Conservation (phyloP, 306 rosid genomes). For the Crataegus laevigata region DNA sequence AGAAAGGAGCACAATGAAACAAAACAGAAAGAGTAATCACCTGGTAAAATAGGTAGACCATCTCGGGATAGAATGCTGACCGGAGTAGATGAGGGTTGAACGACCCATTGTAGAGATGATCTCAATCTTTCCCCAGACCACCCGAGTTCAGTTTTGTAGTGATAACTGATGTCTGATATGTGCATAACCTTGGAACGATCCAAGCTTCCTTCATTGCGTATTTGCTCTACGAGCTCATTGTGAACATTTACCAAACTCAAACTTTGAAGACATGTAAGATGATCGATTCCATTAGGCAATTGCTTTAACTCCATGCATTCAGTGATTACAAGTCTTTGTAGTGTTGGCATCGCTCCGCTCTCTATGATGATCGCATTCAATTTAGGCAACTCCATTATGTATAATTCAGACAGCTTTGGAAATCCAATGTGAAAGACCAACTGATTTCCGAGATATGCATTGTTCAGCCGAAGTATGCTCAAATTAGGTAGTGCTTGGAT, state of each 20-base stretch:
- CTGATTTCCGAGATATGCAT: not conserved
- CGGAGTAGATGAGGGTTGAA: no score
- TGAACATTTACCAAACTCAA: not conserved
- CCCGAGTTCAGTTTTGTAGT: not conserved
- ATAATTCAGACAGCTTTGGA: not conserved
- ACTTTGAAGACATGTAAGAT: not conserved
- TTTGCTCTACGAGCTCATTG: not conserved
- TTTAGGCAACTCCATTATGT: not conserved
- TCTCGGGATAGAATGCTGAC: no score
- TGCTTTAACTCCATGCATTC: not conserved
- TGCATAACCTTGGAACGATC: not conserved
- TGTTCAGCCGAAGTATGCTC: not conserved
- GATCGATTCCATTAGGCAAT: constrained; percentile 3
- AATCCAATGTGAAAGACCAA: not conserved
- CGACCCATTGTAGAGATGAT: not conserved
- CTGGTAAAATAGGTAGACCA: no score
- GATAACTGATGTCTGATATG: not conserved
- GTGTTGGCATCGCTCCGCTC: not conserved
- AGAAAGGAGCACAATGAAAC: no score
- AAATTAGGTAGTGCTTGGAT: not conserved
- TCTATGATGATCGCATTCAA: constrained; percentile 1
- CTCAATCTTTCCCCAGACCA: not conserved
- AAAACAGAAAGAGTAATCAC: no score
- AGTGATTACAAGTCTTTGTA: not conserved
- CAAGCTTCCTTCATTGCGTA: not conserved